phyloP scores from a whole-genome alignment of 1,284 basidiomycete genomes.

The Moesziomyces sp. region DNA sequence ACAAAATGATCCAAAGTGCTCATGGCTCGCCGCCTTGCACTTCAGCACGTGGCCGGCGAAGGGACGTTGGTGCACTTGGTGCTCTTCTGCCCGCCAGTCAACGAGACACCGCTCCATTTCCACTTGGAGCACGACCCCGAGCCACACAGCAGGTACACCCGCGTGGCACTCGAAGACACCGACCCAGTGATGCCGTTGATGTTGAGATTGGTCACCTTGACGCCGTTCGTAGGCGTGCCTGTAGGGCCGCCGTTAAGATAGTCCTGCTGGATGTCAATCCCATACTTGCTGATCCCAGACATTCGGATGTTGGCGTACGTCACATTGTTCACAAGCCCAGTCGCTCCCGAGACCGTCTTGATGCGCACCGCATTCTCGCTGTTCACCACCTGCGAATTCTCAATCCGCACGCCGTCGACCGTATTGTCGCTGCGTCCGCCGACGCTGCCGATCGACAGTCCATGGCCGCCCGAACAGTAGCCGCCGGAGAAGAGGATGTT shows the following conservation, averaged over 20 bases:
- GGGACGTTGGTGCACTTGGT: conserved; percentile 23
- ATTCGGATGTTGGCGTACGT: conserved; percentile 26
- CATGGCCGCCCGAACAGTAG: conserved; percentile 36
- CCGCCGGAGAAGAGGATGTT: conserved; percentile 22
- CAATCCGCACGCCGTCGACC: conserved; percentile 27
- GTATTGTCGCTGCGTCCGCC: conserved; percentile 34
- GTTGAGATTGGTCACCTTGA: conserved; percentile 34
- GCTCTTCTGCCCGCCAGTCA: conserved; percentile 15
- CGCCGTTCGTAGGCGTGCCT: conserved; percentile 27
- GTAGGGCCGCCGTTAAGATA: conserved; percentile 32
- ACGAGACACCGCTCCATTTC: conserved; percentile 15
- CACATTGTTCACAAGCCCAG: conserved; percentile 35
- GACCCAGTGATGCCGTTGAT: conserved; percentile 24
- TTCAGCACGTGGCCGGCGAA: neutral
- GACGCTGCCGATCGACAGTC: conserved; percentile 42
- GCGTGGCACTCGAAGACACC: conserved; percentile 12
- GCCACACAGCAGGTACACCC: conserved; percentile 27
- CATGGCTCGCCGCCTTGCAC: too few species aligned
- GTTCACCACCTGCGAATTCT: conserved; percentile 19
- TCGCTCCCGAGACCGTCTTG: conserved; percentile 40
- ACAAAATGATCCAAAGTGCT: too few species aligned
- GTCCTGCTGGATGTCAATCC: conserved; percentile 38
- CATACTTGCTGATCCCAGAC: conserved; percentile 23
- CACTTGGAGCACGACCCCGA: conserved; percentile 22
- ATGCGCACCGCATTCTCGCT: conserved; percentile 30